These are phyloP conservation scores for Botrytis byssoidea DNA, from an alignment of 2,329 filamentous ascomycete genomes.

Conservation along the genomic window DNA sequence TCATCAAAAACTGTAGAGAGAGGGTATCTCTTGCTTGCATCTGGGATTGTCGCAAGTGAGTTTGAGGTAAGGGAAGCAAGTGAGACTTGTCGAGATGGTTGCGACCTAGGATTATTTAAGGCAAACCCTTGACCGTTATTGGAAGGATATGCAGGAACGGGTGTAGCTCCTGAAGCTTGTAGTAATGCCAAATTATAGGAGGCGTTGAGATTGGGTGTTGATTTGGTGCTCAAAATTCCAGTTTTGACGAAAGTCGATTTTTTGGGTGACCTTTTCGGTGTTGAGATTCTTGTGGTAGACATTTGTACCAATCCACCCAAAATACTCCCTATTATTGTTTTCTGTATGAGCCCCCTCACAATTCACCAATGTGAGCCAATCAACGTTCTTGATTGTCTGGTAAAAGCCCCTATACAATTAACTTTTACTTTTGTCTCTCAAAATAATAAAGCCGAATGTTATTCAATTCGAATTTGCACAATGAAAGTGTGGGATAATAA, in stretches of 20 bases:
- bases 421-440: background rate
- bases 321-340: background rate
- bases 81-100: slow-evolving; percentile 61
- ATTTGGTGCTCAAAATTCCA: slow-evolving; percentile 45
- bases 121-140: slow-evolving; percentile 12
- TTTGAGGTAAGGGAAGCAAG: slow-evolving; percentile 65
- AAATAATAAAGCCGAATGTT: background rate
- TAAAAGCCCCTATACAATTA: background rate
- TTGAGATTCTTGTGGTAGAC: slow-evolving; percentile 10
- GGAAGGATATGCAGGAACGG: background rate
- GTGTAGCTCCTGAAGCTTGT: slow-evolving; percentile 19
- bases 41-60: slow-evolving; percentile 63
- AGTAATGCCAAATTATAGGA: slow-evolving; percentile 28
- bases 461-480: background rate
- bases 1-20: slow-evolving; percentile 54
- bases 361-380: slow-evolving; percentile 10
- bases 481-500: background rate
- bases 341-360: slow-evolving; percentile 4
- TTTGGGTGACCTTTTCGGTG: slow-evolving; percentile 16
- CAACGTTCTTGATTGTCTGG: slow-evolving; percentile 6
- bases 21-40: slow-evolving; percentile 64
- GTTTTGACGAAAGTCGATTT: slow-evolving; percentile 15
- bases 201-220: slow-evolving; percentile 57
- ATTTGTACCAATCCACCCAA: slow-evolving; percentile 8
- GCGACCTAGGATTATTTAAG: slow-evolving; percentile 4